Conservation (phyloP, 2,329 filamentous ascomycete species). For the Penicillium polonicum region DNA sequence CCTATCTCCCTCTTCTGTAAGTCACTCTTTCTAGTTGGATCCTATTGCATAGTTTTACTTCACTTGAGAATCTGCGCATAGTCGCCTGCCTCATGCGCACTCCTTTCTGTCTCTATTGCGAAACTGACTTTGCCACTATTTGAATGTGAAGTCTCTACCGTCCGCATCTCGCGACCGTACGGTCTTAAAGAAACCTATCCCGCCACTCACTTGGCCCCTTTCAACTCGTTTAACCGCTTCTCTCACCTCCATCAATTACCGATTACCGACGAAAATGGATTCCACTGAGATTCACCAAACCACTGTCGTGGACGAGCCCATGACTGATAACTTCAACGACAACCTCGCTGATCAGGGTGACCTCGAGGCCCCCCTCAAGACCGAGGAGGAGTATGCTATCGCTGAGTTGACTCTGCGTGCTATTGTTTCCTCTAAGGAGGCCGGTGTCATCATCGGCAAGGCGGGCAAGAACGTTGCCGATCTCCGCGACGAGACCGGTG, state of each 20-base stretch:
- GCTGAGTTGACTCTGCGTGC: slow-evolving; percentile 91
- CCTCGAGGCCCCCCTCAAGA: slow-evolving; percentile 78
- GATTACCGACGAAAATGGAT: slow-evolving; percentile 54
- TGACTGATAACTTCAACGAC: slow-evolving; percentile 63
- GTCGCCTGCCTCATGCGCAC: neutral
- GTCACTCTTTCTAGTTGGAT: slow-evolving; percentile 11
- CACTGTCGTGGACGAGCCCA: slow-evolving; percentile 60
- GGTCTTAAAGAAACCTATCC: slow-evolving; percentile 4
- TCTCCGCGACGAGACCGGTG: slow-evolving; percentile 92
- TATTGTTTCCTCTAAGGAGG: slow-evolving; percentile 98
- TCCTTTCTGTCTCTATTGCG: slow-evolving; percentile 3
- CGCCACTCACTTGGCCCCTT: slow-evolving; percentile 12
- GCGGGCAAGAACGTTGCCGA: slow-evolving; percentile 98
- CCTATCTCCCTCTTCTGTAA: slow-evolving; percentile 23
- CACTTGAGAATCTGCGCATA: neutral
- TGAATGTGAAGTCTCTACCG: slow-evolving; percentile 10
- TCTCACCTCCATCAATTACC: slow-evolving; percentile 17
- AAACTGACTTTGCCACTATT: slow-evolving; percentile 7
- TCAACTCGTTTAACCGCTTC: slow-evolving; percentile 23
- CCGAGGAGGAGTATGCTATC: slow-evolving; percentile 94
- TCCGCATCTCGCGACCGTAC: slow-evolving; percentile 9
- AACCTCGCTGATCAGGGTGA: slow-evolving; percentile 64
- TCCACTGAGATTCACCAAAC: slow-evolving; percentile 56
- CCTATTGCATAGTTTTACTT: neutral
- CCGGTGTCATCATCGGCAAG: slow-evolving; percentile 98